Base-by-base conservation (phyloP, 768 basidiomycete genomes). In the Rhodosporidiobolus sp. region DNA sequence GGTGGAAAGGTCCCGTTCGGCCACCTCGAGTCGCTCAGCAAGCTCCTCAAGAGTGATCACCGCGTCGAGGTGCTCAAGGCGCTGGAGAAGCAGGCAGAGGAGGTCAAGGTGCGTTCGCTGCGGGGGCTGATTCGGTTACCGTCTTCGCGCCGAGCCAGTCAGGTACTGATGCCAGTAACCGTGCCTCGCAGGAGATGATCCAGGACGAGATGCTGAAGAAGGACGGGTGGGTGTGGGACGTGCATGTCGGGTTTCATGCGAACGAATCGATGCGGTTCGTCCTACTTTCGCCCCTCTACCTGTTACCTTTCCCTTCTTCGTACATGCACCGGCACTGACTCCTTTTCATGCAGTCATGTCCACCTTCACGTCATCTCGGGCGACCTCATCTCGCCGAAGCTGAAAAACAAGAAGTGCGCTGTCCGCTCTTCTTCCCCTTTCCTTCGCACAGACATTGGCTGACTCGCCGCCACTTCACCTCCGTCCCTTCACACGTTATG, bases 361-460 rank as follows among this genome's bases (percentile, higher is more conserved):
- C 76, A 76, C 34, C 50, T 82, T 0, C 82, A 83, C 69, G 80
- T 83, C 61, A 81, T 83, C 34, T 81, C 81, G 9, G 70, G 76
- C n/a, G 82, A 83, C 69, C 63, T 80, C 17, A 74, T 81, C 11
- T 80, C 79, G 10, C 77, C 78, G 4, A 65, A 76, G 16, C 66
- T 83, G 19, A 82, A 82, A 63, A 81, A 78, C 48, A 83, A 83
- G 68, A 79, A 80, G 73, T 81, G 80, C 55, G n/a, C n/a, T n/a
- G 57, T n/a, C 43, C 34, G 11, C n/a, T 11, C 4, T 32, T 17
- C 28, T 35, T 22, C 16, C 38, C 17, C 26, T 9, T 1, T n/a
- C 12, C 7, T 9, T 30, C 14, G 20, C 26, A 53, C 24, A 22
- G 20, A 20, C 19, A 32, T 30, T 20, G 50, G 4, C 34, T 20